Evolutionary conservation across 176 grass and related monocot species (phyloP), one percentile per base, ranked within the genome.

Genomic region (Phoenix dactylifera): DNA sequence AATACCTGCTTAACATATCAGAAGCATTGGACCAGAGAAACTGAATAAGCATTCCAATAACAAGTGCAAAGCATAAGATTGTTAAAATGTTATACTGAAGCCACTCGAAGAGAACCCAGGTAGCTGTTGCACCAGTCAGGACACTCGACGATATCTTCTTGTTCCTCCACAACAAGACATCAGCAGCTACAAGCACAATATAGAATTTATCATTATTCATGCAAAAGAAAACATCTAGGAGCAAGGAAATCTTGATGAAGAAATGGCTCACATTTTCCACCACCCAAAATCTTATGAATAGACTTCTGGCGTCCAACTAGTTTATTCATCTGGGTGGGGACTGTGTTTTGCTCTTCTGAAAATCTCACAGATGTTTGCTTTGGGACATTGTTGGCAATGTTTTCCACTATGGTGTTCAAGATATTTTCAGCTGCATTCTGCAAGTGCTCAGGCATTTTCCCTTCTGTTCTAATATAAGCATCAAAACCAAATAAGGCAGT

Each of bases 121-220:
- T 67, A 54, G 76, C 68, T 24, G 83, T 96, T 54, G 83, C 87
- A 35, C 71, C 29, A n/a, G 69, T 77, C 59, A 96, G 82, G 4
- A 88, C 77, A 22, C 87, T 85, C 0, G 83, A 88, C 3, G 92
- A 97, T n/a, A 91, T 91, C 72, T 96, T 91, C 69, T 80, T 97
- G 80, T 97, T 90, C 77, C 92, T 73, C 92, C 92, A 97, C 35
- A 97, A 57, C 16, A 90, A 60, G 32, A 97, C 81, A 67, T 97
- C 92, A 16, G 92, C 92, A 12, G 92, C 92, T 90, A 54, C 18
- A 2, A n/a, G 24, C 10, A 44, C 20, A 62, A 10, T 62, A 52
- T 22, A 24, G 51, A 0, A 15, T 25, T 9, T 25, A 24, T 61
- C 51, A 26, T 4, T 17, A 51, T 12, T 44, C 35, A 29, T 44